Evolutionary conservation across 2,329 filamentous ascomycete genomes (phyloP).

Genomic region (Aureobasidium pullulans): DNA sequence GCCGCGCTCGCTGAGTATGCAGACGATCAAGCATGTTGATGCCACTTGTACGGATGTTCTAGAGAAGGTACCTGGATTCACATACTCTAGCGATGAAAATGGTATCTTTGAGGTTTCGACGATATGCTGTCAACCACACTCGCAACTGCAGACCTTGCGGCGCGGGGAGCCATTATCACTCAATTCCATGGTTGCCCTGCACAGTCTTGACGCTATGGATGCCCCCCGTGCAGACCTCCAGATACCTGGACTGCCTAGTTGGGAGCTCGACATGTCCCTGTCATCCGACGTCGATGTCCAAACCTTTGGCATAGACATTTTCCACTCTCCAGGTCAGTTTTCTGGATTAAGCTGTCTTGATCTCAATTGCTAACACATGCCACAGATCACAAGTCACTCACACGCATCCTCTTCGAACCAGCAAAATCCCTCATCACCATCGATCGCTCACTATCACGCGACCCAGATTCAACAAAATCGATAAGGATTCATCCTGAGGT

Average conservation of each 20-base stretch:
- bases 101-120: background rate
- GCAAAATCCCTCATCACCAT: background rate
- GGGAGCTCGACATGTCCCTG: background rate
- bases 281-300: background rate
- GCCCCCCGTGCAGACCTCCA: background rate
- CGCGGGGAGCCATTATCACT: background rate
- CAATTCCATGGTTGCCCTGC: background rate
- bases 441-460: background rate
- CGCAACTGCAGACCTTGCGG: background rate
- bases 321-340: background rate
- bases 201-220: background rate
- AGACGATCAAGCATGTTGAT: background rate
- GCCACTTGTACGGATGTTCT: background rate
- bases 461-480: background rate
- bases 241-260: background rate
- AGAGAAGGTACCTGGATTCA: background rate
- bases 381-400: background rate
- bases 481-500: background rate
- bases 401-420: background rate
- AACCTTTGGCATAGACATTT: background rate
- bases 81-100: background rate
- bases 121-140: background rate
- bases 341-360: background rate
- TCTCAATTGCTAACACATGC: background rate
- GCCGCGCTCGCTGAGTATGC: background rate